These are phyloP conservation scores for Cladophialophora exuberans DNA, from an alignment of 2,329 filamentous ascomycete species.

Conservation along the genomic window DNA sequence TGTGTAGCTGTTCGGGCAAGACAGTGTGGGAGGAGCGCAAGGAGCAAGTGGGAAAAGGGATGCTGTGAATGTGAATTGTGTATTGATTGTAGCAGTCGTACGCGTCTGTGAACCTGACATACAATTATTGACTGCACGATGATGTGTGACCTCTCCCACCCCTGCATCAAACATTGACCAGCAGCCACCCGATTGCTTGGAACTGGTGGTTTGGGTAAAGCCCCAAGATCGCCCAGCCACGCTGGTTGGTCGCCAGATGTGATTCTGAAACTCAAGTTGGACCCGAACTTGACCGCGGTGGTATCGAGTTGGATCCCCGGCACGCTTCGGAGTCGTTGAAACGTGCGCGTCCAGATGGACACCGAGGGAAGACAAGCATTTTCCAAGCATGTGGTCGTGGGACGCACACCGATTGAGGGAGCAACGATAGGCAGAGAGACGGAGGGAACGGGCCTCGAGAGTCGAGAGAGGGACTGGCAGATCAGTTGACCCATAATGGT, in stretches of 20 bases:
- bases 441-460: too few species aligned
- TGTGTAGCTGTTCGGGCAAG: conserved; percentile 97
- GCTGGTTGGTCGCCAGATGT: conserved; percentile 26
- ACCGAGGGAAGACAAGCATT: too few species aligned
- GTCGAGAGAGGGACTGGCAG: too few species aligned
- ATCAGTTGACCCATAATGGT: too few species aligned
- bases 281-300: conserved; percentile 3
- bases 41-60: conserved; percentile 86
- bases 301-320: conserved; percentile 11
- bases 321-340: conserved; percentile 7
- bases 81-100: background rate
- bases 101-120: too few species aligned
- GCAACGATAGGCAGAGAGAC: background rate
- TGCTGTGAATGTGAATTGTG: conserved; percentile 65
- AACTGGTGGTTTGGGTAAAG: conserved; percentile 3
- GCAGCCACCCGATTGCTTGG: conserved; percentile 19
- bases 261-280: conserved; percentile 22
- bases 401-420: background rate
- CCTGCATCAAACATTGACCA: conserved; percentile 17
- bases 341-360: background rate
- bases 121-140: conserved; percentile 20
- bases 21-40: conserved; percentile 96
- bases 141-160: conserved; percentile 17
- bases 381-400: conserved; percentile 4
- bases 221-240: background rate